These are phyloP conservation scores for Vachellia pachyceras DNA, from an alignment of 306 rosid species.

Conservation along the genomic window DNA sequence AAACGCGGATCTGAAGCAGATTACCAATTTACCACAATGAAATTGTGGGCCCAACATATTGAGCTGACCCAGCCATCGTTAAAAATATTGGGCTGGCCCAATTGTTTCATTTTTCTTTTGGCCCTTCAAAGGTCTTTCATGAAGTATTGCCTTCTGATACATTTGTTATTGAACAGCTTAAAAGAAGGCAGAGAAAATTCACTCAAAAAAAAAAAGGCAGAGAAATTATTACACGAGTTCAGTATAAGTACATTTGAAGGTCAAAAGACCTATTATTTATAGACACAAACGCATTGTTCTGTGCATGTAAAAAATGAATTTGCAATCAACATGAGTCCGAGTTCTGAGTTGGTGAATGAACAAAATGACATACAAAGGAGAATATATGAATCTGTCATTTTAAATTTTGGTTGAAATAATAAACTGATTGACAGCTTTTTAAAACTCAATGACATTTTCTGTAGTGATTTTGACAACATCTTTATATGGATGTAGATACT, in stretches of 20 bases:
- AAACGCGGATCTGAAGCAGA: neutral
- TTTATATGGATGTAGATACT: no score
- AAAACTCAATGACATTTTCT: no score
- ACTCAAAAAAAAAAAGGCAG: neutral
- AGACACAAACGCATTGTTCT: no score
- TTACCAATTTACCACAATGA: neutral
- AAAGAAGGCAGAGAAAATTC: no score
- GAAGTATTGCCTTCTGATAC: neutral
- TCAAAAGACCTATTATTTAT: no score
- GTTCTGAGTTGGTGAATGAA: no score
- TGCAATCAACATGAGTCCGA: no score
- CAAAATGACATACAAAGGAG: no score
- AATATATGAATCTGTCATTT: no score
- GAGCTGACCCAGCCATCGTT: neutral
- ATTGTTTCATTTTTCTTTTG: neutral
- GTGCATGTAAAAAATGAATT: neutral
- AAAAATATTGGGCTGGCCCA: neutral
- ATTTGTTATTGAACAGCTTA: neutral
- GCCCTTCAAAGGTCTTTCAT: neutral
- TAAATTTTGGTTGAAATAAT: no score
- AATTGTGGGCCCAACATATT: neutral
- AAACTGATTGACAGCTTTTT: no score
- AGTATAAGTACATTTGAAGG: neutral
- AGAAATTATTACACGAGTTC: neutral
- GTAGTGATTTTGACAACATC: no score